phyloP scores from a whole-genome alignment of 148 eudicot genomes.

The Vaccinium darrowii region DNA sequence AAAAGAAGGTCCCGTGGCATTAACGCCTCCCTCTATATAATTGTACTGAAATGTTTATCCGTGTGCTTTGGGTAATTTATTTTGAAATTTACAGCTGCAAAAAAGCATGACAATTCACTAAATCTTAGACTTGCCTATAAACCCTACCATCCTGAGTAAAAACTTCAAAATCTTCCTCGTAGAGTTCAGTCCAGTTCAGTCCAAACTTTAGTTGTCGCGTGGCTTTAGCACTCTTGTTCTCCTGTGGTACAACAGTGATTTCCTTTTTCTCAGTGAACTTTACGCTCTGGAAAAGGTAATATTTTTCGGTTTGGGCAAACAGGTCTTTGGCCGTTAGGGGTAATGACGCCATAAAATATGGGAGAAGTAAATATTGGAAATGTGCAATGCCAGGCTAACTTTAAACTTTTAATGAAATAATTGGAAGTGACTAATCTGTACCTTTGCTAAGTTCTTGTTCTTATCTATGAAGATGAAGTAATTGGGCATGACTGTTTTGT shows the following conservation, averaged over 20 bases:
- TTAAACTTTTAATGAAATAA: not conserved
- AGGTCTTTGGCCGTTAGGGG: not conserved
- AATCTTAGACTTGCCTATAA: not conserved
- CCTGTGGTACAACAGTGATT: not conserved
- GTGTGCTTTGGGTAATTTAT: not conserved
- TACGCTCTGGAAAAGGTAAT: not conserved
- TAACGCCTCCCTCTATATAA: not conserved
- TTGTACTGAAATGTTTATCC: not conserved
- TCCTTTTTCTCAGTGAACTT: not conserved
- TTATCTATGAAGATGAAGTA: not conserved
- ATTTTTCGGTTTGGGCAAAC: not conserved
- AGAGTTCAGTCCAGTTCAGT: not conserved
- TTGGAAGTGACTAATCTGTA: not conserved
- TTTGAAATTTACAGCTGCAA: not conserved
- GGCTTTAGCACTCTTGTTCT: not conserved
- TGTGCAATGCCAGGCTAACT: not conserved
- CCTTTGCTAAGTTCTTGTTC: not conserved
- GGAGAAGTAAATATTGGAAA: not conserved
- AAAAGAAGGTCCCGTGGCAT: too few species aligned
- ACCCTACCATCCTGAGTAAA: not conserved
- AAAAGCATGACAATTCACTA: not conserved
- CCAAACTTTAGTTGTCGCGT: not conserved
- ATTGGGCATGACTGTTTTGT: not conserved
- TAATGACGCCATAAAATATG: not conserved
- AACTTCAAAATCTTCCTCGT: not conserved